Conservation (phyloP, 1,284 basidiomycete genomes). For the Peniophora sp. region DNA sequence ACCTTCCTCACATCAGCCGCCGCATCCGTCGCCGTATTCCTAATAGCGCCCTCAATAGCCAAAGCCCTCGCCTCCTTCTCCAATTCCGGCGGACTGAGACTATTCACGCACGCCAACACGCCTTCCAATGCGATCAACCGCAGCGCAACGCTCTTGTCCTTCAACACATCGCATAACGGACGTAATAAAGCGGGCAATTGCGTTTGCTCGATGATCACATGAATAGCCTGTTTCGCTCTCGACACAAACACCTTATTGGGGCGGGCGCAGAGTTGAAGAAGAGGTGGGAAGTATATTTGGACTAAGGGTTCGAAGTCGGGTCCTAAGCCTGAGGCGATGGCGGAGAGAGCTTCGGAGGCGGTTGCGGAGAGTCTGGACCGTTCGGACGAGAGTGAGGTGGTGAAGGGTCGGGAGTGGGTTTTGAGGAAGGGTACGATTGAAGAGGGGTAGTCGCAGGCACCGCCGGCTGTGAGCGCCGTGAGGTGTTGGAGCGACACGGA, state of each 20-base stretch:
- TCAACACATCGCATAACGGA: slow-evolving; percentile 50
- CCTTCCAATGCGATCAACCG: slow-evolving; percentile 60
- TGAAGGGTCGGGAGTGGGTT: slow-evolving; percentile 48
- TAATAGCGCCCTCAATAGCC: slow-evolving; percentile 68
- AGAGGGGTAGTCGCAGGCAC: slow-evolving; percentile 44
- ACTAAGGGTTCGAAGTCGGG: slow-evolving; percentile 64
- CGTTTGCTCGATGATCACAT: slow-evolving; percentile 58
- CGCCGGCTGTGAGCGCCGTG: slow-evolving; percentile 47
- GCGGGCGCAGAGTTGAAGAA: slow-evolving; percentile 65
- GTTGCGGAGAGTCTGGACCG: slow-evolving; percentile 69
- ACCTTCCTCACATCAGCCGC: slow-evolving; percentile 68
- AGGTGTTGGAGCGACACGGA: slow-evolving; percentile 45
- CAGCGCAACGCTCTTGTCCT: slow-evolving; percentile 64
- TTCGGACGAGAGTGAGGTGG: slow-evolving; percentile 63
- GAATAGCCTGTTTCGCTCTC: slow-evolving; percentile 55
- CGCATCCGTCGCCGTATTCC: slow-evolving; percentile 61
- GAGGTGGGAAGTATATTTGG: slow-evolving; percentile 56
- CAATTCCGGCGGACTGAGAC: slow-evolving; percentile 67
- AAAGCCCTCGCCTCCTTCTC: slow-evolving; percentile 56
- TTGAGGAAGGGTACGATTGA: slow-evolving; percentile 51
- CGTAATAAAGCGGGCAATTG: slow-evolving; percentile 63
- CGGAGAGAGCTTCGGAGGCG: slow-evolving; percentile 57
- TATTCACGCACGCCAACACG: slow-evolving; percentile 59
- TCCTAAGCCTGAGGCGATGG: slow-evolving; percentile 50
- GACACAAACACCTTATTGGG: slow-evolving; percentile 75